Evolutionary conservation across 805 yeast genomes (phyloP), one percentile per base, ranked within the genome.

Genomic region (Saccharomycopsis vini): DNA sequence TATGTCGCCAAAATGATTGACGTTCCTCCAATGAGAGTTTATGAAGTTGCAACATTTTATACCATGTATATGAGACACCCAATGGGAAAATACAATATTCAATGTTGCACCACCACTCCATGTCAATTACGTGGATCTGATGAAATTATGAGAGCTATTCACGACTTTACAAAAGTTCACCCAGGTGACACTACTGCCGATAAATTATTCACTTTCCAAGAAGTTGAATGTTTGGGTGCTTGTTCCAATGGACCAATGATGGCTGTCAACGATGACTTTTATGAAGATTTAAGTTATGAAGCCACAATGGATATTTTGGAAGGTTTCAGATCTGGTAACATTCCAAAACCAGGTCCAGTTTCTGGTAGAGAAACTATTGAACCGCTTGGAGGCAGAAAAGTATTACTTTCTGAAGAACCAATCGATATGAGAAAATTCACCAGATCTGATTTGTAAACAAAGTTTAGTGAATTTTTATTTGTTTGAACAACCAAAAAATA

Each of bases 21-120:
- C 56, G 81, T 86, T 79, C 95, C 95, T 24, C 94, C 95, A 47
- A 85, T 85, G 95, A 76, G 95, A 66, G 95, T 85, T 24, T 85
- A 85, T 62, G 94, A 85, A 62, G 95, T 85, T 51, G 95, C 95
- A 26, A 82, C 95, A 34, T 85, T 85, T 67, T 85, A 85, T 66
- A 85, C 95, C 54, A 86, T 85, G 95, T 85, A 79, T 68, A 82
- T 82, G 66, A 76, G 92, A 62, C 70, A 73, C 52, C 95, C 95
- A 40, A 78, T 86, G 74, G 95, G 95, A 48, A 83, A 84, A 59
- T 82, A 74, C 61, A 83, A 82, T 60, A 65, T 85, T 44, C 95
- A 85, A 62, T 80, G 86, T 33, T 85, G 95, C 66, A 86, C 95
- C 46, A 85, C 94, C 36, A 85, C 95, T 15, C 92, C 95, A 29